phyloP scores from a whole-genome alignment of 2,329 filamentous ascomycete genomes.

The Neoascochyta sp. region DNA sequence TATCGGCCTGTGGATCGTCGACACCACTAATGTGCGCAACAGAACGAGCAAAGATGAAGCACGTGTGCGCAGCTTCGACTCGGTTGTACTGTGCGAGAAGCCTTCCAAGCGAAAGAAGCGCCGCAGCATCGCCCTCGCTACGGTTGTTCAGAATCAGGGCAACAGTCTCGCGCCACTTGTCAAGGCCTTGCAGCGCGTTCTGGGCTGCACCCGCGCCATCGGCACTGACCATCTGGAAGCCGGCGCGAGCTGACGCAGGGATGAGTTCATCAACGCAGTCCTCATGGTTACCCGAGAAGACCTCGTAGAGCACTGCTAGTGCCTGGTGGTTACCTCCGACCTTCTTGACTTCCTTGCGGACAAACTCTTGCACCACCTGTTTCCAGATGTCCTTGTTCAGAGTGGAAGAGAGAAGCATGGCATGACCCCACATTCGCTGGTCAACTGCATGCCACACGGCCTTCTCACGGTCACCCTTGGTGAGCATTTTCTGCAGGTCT shows the following conservation, averaged over 20 bases:
- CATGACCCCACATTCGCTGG: conserved; percentile 92
- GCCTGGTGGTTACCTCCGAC: conserved; percentile 77
- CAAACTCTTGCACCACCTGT: conserved; percentile 90
- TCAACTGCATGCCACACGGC: conserved; percentile 93
- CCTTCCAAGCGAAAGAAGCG: conserved; percentile 74
- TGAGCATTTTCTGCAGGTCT: conserved; percentile 67
- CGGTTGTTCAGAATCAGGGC: conserved; percentile 84
- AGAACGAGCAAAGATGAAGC: conserved; percentile 79
- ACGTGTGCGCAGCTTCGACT: conserved; percentile 87
- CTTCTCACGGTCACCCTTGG: conserved; percentile 80
- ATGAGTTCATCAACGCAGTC: conserved; percentile 96
- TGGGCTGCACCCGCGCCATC: conserved; percentile 58
- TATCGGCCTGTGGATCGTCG: conserved; percentile 73
- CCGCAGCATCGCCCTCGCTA: conserved; percentile 71
- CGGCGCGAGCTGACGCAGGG: conserved; percentile 84
- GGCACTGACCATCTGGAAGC: conserved; percentile 80
- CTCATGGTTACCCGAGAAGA: conserved; percentile 89
- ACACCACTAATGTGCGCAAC: conserved; percentile 72
- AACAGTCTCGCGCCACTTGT: conserved; percentile 92
- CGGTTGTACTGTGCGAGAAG: conserved; percentile 82
- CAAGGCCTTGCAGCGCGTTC: conserved; percentile 77
- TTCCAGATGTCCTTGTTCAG: conserved; percentile 74
- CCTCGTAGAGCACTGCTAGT: conserved; percentile 85
- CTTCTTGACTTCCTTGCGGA: conserved; percentile 88
- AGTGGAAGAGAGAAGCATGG: conserved; percentile 83